Conservation (phyloP, 768 basidiomycete genomes). For the Vararia minispora region DNA sequence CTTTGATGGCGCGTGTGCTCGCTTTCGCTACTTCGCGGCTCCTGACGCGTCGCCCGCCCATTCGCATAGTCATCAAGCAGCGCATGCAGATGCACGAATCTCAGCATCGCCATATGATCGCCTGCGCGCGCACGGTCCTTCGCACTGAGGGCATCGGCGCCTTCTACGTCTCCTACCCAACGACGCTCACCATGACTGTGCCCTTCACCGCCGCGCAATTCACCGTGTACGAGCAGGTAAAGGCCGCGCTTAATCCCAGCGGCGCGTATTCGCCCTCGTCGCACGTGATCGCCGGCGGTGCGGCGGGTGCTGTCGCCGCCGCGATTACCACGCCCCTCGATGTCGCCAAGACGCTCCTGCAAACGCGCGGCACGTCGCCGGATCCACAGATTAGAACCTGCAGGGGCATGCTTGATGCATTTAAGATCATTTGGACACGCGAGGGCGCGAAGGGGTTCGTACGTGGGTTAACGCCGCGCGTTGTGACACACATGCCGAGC, state of each 20-base stretch:
- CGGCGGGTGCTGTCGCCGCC: slow-evolving; percentile 90
- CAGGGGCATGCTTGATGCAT: slow-evolving; percentile 78
- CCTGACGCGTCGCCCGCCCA: slow-evolving; percentile 9
- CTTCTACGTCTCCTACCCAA: slow-evolving; percentile 98
- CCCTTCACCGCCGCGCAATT: slow-evolving; percentile 99
- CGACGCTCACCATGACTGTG: slow-evolving; percentile 91
- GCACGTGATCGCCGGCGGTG: slow-evolving; percentile 84
- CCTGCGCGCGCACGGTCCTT: slow-evolving; percentile 82
- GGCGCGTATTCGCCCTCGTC: slow-evolving; percentile 87
- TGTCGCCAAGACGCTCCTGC: slow-evolving; percentile 94
- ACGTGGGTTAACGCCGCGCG: slow-evolving; percentile 81
- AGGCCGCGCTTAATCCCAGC: slow-evolving; percentile 73
- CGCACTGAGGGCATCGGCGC: slow-evolving; percentile 76
- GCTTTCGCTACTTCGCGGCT: slow-evolving; percentile 1
- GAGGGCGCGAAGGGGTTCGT: slow-evolving; percentile 82
- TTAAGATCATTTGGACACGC: slow-evolving; percentile 75
- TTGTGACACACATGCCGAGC: slow-evolving; percentile 93
- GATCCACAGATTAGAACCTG: slow-evolving; percentile 80
- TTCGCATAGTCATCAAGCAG: slow-evolving; percentile 87
- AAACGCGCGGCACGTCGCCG: slow-evolving; percentile 85
- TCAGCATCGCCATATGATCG: slow-evolving; percentile 74
- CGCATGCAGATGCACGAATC: slow-evolving; percentile 98
- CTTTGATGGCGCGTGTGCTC: slow-evolving; percentile 72
- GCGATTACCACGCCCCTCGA: slow-evolving; percentile 95
- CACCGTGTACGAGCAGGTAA: slow-evolving; percentile 91